A percentile compares a stretch with the other conserved stretches of the same genome.
Evolutionary conservation across 495 filamentous ascomycete genomes (phyloP).

Genomic region (Filosporella fistucella): DNA sequence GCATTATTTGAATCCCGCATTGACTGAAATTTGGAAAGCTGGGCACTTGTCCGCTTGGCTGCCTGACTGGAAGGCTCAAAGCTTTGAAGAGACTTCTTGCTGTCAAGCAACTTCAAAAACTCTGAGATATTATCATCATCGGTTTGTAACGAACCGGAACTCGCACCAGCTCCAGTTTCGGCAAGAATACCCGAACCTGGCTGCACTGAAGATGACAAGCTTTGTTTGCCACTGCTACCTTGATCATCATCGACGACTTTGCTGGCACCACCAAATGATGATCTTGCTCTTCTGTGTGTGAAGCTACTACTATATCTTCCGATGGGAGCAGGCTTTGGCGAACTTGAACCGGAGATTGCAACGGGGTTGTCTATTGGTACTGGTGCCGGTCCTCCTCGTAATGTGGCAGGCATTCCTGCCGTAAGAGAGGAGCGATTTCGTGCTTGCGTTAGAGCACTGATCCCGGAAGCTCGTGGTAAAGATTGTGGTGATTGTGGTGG

Average conservation of each 20-base stretch:
- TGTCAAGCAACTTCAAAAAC: slow-evolving; percentile 82
- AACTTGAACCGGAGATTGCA: slow-evolving; percentile 58
- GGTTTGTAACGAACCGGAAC: slow-evolving; percentile 73
- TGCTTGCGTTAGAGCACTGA: slow-evolving; percentile 54
- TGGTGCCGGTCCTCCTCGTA: slow-evolving; percentile 47
- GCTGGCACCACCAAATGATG: slow-evolving; percentile 66
- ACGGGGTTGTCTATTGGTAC: slow-evolving; percentile 52
- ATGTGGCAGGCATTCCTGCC: slow-evolving; percentile 58
- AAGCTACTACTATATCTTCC: slow-evolving; percentile 79
- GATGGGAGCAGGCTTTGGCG: slow-evolving; percentile 70
- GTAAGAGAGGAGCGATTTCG: slow-evolving; percentile 63
- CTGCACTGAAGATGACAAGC: slow-evolving; percentile 72
- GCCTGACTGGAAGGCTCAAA: slow-evolving; percentile 57
- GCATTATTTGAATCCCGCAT: slow-evolving; percentile 85
- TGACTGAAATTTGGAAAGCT: slow-evolving; percentile 70
- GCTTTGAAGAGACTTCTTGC: slow-evolving; percentile 71
- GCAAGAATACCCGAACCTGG: slow-evolving; percentile 80
- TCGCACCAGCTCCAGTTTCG: slow-evolving; percentile 63
- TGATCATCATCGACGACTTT: slow-evolving; percentile 67
- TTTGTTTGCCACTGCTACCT: slow-evolving; percentile 81
- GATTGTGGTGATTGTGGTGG: slow-evolving; percentile 58
- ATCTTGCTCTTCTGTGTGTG: slow-evolving; percentile 72
- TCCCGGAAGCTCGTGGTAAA: slow-evolving; percentile 40
- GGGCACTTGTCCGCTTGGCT: slow-evolving; percentile 58
- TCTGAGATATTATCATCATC: slow-evolving; percentile 92